A percentile compares a stretch with the other conserved stretches of the same genome.
Evolutionary conservation across 192 early-diverging fungal species (phyloP).

Genomic region (Backusella tarrabulga): DNA sequence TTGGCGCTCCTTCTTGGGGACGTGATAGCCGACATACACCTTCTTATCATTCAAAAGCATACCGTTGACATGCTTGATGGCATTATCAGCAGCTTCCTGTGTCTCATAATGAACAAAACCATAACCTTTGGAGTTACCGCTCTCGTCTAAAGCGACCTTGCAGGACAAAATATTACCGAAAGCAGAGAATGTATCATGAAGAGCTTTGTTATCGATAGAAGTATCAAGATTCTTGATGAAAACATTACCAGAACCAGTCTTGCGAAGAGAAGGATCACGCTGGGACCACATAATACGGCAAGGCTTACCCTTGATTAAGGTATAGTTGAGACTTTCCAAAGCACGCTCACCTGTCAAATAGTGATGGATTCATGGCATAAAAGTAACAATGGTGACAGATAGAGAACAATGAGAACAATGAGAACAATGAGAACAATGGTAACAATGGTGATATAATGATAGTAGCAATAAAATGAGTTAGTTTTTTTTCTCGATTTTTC

Average conservation of each 20-base stretch:
- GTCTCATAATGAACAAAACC: slow-evolving; percentile 99
- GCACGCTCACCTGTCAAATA: slow-evolving; percentile 73
- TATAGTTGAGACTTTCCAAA: slow-evolving; percentile 93
- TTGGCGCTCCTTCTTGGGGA: slow-evolving; percentile 89
- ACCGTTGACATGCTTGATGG: slow-evolving; percentile 98
- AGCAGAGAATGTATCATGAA: slow-evolving; percentile 97
- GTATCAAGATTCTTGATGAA: slow-evolving; percentile 99
- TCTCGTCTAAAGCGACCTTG: slow-evolving; percentile 92
- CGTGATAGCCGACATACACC: slow-evolving; percentile 89
- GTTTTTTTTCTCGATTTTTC: slow-evolving; percentile 8
- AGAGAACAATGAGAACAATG: not conserved
- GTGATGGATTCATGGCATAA: not conserved
- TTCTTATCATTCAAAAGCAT: slow-evolving; percentile 99
- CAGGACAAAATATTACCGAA: slow-evolving; percentile 97
- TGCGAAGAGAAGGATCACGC: slow-evolving; percentile 94
- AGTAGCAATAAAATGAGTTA: not conserved
- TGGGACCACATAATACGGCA: slow-evolving; percentile 99
- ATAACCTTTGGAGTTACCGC: slow-evolving; percentile 84
- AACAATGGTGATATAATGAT: not conserved
- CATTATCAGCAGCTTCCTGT: slow-evolving; percentile 85
- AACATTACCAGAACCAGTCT: slow-evolving; percentile 91
- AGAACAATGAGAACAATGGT: not conserved
- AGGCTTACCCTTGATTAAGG: slow-evolving; percentile 87
- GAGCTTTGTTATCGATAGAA: slow-evolving; percentile 97
- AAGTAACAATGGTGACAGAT: not conserved